phyloP scores from a whole-genome alignment of 1,284 basidiomycete genomes.

The Cutaneotrichosporon daszewskae region DNA sequence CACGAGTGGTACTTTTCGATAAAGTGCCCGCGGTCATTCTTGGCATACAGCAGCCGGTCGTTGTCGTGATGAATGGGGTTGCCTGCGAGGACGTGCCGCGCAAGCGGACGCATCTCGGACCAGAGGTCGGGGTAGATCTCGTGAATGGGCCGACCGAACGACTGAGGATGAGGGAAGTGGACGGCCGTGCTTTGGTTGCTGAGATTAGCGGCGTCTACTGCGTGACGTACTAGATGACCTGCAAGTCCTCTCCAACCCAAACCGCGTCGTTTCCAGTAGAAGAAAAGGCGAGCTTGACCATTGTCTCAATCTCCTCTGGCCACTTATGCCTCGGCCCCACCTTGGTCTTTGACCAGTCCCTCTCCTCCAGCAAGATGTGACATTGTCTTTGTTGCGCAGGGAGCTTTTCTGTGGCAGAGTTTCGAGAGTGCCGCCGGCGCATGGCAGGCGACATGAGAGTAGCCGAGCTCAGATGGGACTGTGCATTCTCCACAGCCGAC shows the following conservation, averaged over 20 bases:
- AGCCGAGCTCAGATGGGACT: background rate
- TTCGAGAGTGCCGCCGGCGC: too few relatives aligned
- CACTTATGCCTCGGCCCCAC: conserved; percentile 27
- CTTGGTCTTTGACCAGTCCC: conserved; percentile 32
- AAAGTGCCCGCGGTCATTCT: conserved; percentile 16
- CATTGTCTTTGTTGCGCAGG: conserved; percentile 10
- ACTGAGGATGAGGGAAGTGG: conserved; percentile 26
- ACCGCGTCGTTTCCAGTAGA: conserved; percentile 16
- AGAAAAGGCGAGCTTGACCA: conserved; percentile 2
- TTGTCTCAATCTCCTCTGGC: conserved; percentile 5
- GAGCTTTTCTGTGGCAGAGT: background rate
- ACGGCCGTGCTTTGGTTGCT: conserved; percentile 32
- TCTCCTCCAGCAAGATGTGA: conserved; percentile 21
- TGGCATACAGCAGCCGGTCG: conserved; percentile 24
- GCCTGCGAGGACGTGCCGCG: conserved; percentile 18
- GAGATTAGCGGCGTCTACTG: background rate
- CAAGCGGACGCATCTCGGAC: conserved; percentile 6
- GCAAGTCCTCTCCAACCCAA: conserved; percentile 36
- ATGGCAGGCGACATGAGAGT: background rate
- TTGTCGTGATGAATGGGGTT: conserved; percentile 16
- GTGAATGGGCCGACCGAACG: conserved; percentile 25
- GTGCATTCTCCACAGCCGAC: background rate
- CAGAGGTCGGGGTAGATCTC: conserved; percentile 26
- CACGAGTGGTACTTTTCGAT: conserved; percentile 36
- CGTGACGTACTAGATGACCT: conserved; percentile 26